Conservation (phyloP, 2,329 filamentous ascomycete species). For the Colletotrichum plurivorum region DNA sequence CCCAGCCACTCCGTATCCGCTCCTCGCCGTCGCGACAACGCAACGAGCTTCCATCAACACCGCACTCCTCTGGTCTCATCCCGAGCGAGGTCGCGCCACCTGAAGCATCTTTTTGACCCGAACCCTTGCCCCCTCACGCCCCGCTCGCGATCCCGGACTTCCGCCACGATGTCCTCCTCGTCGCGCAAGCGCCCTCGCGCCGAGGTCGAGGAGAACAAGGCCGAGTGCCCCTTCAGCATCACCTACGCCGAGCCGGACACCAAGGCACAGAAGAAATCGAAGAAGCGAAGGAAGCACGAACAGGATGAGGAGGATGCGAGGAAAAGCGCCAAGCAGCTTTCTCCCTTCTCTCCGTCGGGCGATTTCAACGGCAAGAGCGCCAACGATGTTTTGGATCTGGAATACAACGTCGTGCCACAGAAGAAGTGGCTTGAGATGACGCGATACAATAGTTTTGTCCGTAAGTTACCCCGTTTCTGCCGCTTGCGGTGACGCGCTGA, state of each 20-base stretch:
- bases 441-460: constrained; percentile 72
- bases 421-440: constrained; percentile 72
- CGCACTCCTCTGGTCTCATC: background rate
- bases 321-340: constrained; percentile 64
- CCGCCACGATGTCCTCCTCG: constrained; percentile 36
- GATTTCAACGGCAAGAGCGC: constrained; percentile 62
- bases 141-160: constrained; percentile 28
- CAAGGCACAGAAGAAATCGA: constrained; percentile 61
- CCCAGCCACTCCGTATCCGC: constrained; percentile 33
- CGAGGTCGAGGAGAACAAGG: constrained; percentile 65
- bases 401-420: constrained; percentile 67
- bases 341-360: constrained; percentile 68
- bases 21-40: constrained; percentile 35
- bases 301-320: constrained; percentile 61
- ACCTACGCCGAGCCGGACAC: constrained; percentile 54
- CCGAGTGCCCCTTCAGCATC: constrained; percentile 69
- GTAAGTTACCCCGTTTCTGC: constrained; percentile 56
- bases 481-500: constrained; percentile 14
- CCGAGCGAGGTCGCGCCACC: background rate
- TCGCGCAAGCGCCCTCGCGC: constrained; percentile 67
- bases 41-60: constrained; percentile 18
- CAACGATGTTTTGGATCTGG: constrained; percentile 67
- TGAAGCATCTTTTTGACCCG: background rate
- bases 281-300: constrained; percentile 61
- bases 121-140: background rate